Evolutionary conservation across 768 basidiomycete genomes (phyloP).

Genomic region (Suillus variegatus): DNA sequence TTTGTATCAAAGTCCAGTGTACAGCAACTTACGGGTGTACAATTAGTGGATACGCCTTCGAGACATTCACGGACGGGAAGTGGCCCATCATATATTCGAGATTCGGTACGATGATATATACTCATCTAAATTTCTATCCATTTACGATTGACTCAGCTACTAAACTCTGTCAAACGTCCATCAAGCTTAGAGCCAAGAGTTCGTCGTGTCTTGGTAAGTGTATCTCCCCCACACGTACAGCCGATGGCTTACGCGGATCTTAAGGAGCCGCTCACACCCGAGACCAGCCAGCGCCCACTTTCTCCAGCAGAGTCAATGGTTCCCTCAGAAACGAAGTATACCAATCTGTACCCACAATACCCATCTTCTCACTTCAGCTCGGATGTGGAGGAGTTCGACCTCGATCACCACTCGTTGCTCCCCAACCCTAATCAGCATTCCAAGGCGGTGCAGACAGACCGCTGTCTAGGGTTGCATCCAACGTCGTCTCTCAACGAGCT

Average conservation of each 20-base stretch:
- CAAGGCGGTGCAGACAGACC: conserved; percentile 71
- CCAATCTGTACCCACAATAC: conserved; percentile 26
- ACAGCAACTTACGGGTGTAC: conserved; percentile 1
- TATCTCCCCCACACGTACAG: neutral
- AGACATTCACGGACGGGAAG: conserved; percentile 45
- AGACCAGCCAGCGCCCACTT: conserved; percentile 42
- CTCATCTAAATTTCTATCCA: conserved; percentile 28
- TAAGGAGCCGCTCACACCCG: conserved; percentile 49
- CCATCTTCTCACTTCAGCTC: conserved; percentile 32
- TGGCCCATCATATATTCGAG: conserved; percentile 43
- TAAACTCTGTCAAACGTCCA: conserved; percentile 31
- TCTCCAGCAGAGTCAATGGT: conserved; percentile 41
- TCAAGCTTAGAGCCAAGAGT: conserved; percentile 36
- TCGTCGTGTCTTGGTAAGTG: conserved; percentile 35
- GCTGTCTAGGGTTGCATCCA: conserved; percentile 30
- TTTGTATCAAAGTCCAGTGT: neutral
- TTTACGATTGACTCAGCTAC: conserved; percentile 24
- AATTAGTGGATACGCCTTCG: conserved; percentile 34
- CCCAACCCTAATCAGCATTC: conserved; percentile 53
- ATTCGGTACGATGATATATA: conserved; percentile 42
- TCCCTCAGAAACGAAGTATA: conserved; percentile 26
- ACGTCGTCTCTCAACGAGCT: conserved; percentile 36
- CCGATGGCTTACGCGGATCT: neutral
- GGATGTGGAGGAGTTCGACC: conserved; percentile 48
- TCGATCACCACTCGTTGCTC: conserved; percentile 26